Evolutionary conservation across 192 early-diverging fungal genomes (phyloP).

Genomic region (Cetraspora pellucida): DNA sequence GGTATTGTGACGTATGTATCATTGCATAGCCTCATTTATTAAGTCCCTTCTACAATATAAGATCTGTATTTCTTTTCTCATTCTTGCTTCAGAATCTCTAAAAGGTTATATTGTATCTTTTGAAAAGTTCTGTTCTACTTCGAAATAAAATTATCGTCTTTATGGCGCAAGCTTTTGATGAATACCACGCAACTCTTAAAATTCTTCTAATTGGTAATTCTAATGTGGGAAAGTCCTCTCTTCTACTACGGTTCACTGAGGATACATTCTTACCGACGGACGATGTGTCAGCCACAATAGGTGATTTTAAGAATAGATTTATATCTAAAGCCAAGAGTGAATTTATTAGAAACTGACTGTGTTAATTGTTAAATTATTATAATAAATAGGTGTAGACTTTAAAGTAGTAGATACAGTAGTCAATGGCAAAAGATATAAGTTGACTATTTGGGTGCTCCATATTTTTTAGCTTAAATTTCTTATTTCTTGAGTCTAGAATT

Average conservation of each 20-base stretch:
- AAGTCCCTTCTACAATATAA: too few species aligned
- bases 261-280: conserved; percentile 92
- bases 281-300: conserved; percentile 87
- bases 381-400: conserved; percentile 87
- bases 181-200: conserved; percentile 77
- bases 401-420: conserved; percentile 90
- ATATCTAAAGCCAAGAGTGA: background rate
- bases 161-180: conserved; percentile 15
- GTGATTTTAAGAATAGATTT: conserved; percentile 38
- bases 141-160: too few species aligned
- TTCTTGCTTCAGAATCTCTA: too few species aligned
- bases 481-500: too few species aligned
- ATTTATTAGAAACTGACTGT: background rate
- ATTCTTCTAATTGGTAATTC: conserved; percentile 94
- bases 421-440: conserved; percentile 88
- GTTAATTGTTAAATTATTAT: background rate
- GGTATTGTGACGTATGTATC: too few species aligned
- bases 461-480: background rate
- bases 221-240: conserved; percentile 91
- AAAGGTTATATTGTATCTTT: too few species aligned
- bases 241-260: conserved; percentile 92
- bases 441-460: conserved; percentile 87
- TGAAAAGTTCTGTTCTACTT: too few species aligned
- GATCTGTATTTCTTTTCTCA: too few species aligned
- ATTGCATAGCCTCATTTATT: too few species aligned